Conservation (phyloP, 139 green algal species). For the Coelastrella sp. region DNA sequence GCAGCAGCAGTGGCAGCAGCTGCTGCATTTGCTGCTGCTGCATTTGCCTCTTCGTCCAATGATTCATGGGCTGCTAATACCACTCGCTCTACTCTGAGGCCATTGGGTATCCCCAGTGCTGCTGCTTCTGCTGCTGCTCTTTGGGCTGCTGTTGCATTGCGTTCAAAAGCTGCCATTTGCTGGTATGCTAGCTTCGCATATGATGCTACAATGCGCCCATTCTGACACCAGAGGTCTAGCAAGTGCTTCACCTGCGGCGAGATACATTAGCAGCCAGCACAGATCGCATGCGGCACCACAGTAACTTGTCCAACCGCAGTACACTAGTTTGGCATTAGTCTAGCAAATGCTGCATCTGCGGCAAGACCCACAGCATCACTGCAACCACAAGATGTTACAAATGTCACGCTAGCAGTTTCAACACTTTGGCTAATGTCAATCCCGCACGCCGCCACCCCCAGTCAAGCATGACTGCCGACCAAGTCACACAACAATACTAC, state of each 20-base stretch:
- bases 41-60: neutral
- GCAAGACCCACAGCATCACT: no score
- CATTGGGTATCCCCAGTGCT: neutral
- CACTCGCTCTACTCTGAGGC: neutral
- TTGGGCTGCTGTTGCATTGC: neutral
- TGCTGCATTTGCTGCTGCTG: neutral
- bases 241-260: constrained; percentile 2
- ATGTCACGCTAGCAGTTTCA: no score
- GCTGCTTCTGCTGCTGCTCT: constrained; percentile 5
- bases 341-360: no score
- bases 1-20: neutral
- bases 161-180: neutral
- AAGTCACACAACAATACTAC: no score
- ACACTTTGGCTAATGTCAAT: no score
- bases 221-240: constrained; percentile 1
- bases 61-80: neutral
- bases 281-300: no score
- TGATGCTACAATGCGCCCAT: neutral
- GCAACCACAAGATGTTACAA: no score
- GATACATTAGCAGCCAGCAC: neutral
- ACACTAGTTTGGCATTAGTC: no score
- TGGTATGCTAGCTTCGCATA: neutral
- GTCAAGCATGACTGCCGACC: no score
- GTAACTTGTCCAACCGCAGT: no score
- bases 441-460: no score